Conservation (phyloP, 2,329 filamentous ascomycete species). For the Apiospora arundinis region DNA sequence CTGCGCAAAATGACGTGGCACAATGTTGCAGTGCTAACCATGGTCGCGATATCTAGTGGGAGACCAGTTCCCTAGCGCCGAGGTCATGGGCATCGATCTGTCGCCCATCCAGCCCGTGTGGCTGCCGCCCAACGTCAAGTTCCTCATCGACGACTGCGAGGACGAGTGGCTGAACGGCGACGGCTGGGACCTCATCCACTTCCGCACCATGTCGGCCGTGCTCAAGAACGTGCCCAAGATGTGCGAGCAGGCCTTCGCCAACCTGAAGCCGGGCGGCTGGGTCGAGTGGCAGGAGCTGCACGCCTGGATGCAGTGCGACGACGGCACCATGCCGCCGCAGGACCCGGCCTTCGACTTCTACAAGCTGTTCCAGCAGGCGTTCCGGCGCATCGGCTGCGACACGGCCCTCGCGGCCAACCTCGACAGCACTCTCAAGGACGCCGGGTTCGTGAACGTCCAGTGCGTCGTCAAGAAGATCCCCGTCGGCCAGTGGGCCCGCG, state of each 20-base stretch:
- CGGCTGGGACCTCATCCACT: conserved; percentile 63
- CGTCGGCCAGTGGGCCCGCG: conserved; percentile 26
- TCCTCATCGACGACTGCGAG: conserved; percentile 51
- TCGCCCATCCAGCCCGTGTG: conserved; percentile 53
- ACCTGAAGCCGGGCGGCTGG: conserved; percentile 56
- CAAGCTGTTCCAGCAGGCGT: conserved; percentile 34
- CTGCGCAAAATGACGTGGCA: conserved; percentile 5
- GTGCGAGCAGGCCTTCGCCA: conserved; percentile 46
- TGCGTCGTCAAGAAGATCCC: conserved; percentile 31
- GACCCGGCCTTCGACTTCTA: conserved; percentile 44
- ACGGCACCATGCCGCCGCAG: conserved; percentile 48
- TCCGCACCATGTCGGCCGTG: conserved; percentile 54
- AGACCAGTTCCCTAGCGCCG: conserved; percentile 34
- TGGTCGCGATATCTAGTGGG: conserved; percentile 17
- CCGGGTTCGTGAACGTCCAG: conserved; percentile 45
- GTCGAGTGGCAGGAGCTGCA: conserved; percentile 57
- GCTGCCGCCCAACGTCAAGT: conserved; percentile 50
- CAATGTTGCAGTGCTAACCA: too few species aligned
- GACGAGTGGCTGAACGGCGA: conserved; percentile 60
- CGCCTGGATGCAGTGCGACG: conserved; percentile 48
- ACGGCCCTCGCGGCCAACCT: conserved; percentile 45
- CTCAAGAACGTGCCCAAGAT: conserved; percentile 58
- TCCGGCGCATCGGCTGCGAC: conserved; percentile 47
- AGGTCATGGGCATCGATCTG: conserved; percentile 42
- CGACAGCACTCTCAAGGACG: conserved; percentile 35